Evolutionary conservation across 805 yeast species (phyloP).

Genomic region (Candida incommunis): DNA sequence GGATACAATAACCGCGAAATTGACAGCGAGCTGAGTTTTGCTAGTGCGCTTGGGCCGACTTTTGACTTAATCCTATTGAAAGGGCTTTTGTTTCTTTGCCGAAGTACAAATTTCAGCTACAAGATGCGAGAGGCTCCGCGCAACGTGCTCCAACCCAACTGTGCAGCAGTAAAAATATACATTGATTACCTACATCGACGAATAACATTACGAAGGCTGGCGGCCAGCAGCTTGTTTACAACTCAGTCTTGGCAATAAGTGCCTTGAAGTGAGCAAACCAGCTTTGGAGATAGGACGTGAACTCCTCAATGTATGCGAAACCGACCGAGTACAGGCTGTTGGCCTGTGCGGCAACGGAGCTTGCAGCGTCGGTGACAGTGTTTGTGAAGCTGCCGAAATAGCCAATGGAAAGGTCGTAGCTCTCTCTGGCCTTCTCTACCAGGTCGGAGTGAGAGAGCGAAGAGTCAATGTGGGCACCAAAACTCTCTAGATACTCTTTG

Average conservation of each 20-base stretch:
- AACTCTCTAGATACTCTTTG: constrained; percentile 37
- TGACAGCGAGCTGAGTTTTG: too few relatives aligned
- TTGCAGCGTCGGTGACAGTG: not conserved
- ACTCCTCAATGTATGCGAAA: not conserved
- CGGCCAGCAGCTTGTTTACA: not conserved
- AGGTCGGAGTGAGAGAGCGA: constrained; percentile 9
- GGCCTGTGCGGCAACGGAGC: not conserved
- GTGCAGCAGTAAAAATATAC: too few relatives aligned
- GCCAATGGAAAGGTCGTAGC: constrained; percentile 7
- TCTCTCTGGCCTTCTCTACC: constrained; percentile 11
- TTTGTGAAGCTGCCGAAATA: not conserved
- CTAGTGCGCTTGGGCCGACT: too few relatives aligned
- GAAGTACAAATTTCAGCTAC: too few relatives aligned
- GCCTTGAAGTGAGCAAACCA: not conserved
- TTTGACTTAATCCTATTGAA: too few relatives aligned
- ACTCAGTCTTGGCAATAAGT: not conserved
- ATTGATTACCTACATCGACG: too few relatives aligned
- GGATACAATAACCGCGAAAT: too few relatives aligned
- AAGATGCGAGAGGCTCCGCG: too few relatives aligned
- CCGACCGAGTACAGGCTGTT: not conserved
- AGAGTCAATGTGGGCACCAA: constrained; percentile 19
- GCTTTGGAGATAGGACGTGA: not conserved
- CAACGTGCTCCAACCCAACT: too few relatives aligned
- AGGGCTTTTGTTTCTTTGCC: too few relatives aligned
- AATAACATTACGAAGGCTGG: too few relatives aligned